These are phyloP conservation scores for Acacia pycnantha DNA, from an alignment of 331 rosid genomes.

Conservation along the genomic window DNA sequence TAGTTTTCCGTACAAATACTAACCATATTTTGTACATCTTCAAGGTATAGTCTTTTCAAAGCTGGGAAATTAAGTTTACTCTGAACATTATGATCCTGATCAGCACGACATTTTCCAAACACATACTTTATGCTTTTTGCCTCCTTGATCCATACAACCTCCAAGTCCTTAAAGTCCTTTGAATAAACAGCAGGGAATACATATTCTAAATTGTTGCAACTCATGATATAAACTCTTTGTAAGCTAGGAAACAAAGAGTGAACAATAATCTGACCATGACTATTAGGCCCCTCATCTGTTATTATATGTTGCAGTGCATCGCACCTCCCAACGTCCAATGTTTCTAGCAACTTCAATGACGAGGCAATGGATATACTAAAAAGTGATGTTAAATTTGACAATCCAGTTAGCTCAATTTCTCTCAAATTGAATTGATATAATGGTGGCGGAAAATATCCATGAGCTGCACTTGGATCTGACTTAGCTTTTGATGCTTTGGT, in stretches of 20 bases:
- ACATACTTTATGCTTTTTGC: neutral
- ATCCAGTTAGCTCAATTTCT: accelerated
- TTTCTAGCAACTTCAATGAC: neutral
- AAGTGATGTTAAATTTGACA: neutral
- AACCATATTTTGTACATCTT: neutral
- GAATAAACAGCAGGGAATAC: neutral
- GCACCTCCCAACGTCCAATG: neutral
- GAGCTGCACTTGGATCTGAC: neutral
- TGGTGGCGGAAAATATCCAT: neutral
- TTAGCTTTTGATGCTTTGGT: neutral
- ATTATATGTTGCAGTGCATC: neutral
- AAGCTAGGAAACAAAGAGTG: neutral
- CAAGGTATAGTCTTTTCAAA: accelerated
- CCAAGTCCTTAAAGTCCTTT: accelerated
- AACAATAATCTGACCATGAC: neutral
- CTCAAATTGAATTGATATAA: neutral
- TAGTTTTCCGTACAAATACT: neutral
- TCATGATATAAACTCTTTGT: accelerated
- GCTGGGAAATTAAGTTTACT: neutral
- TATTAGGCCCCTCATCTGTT: neutral
- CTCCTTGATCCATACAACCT: accelerated
- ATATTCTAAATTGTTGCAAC: neutral
- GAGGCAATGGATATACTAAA: neutral
- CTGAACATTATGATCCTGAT: neutral
- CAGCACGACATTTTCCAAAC: neutral